Base-by-base conservation (phyloP, 352 stramenopile genomes). In the Pythium vanterpoolii region DNA sequence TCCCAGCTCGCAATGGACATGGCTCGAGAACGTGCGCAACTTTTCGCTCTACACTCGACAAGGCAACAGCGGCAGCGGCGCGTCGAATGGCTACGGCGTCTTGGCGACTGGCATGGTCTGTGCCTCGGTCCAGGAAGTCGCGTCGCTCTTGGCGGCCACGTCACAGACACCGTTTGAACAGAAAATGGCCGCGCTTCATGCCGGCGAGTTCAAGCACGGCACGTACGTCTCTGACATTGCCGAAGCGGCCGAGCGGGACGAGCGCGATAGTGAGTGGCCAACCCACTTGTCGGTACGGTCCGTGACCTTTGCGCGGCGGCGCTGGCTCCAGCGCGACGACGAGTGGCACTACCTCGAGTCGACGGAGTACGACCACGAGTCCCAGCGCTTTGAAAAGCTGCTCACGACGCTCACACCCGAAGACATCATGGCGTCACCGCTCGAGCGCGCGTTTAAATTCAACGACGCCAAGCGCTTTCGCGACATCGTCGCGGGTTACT, bases 301-400 rank as follows among this genome's bases (percentile, higher is more conserved):
- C 14, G 56, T 47, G 7, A 64, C 56, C 28, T 64, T 64, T 28
- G 27, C 56, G 5, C 44, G 42, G 13, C 18, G 19, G 14, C 43
- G 34, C 9, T 64, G 55, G 62, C 45, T 69, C 5, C 9, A 46
- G n/a, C 49, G 43, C 48, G 39, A 61, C 43, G 62, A 69, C 30
- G 38, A 64, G 14, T 69, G 62, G 62, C 50, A 19, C 18, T 64
- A 44, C 42, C 33, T 69, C 24, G 62, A 69, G 18, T 31, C 48
- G 5, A 38, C 48, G 28, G n/a, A 52, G 28, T 60, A 53, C 18
- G 62, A 60, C 23, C 10, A 21, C 24, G 21, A 51, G 36, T 34
- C 23, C 26, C 38, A 63, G 28, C 40, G 48, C 39, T 63, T 60
- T 26, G 61, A 68, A 28, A 62, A 60, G 40, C 26, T 56, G 21